Evolutionary conservation across 2,329 filamentous ascomycete genomes (phyloP), one percentile per base, ranked within the genome.

Genomic region (Rachicladosporium sp.): DNA sequence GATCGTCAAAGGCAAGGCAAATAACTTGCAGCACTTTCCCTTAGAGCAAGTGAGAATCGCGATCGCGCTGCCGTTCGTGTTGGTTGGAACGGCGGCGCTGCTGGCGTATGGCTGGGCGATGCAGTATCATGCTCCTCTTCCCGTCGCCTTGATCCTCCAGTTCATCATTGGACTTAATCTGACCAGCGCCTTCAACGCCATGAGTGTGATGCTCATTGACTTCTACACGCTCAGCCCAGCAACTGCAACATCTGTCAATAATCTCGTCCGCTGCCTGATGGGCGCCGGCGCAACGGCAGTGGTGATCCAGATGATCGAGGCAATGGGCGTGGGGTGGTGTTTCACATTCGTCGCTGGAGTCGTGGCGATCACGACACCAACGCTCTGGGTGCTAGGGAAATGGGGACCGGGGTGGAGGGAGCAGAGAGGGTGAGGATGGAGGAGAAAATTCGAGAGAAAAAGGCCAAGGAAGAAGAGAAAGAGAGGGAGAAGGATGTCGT

Each of bases 131-230:
- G 42, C 51, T 8, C 49, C 47, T 2, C 39, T 57, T 7, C 54
- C 55, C 1, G 53, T 47, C 1, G 52, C 55, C 1, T 37, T 54
- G 10, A 43, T 56, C 23, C 40, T 54, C 15, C 43, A 54, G 2
- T 55, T 53, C 41, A 11, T 57, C 15, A 34, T 55, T 10, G 55
- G 53, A 19, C 59, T 63, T 36, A 53, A 55, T 8, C 48, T 68
- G 11, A 62, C 60, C 4, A 60, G 60, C 0, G 56, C 59, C 0
- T 68, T 62, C 37, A 65, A 68, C 37, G 58, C 60, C 3, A 53
- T 66, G 6, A 67, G 64, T 37, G 68, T 68, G 0, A 50, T 74
- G 23, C 54, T 70, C 31, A 56, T 70, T 1, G 67, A 69, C 46
- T 48, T 67, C 2, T 64, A 66, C 39, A 63, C 63, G 0, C 57